Base-by-base conservation (phyloP, 192 early-diverging fungal species). In the Nowakowskiella sp. region DNA sequence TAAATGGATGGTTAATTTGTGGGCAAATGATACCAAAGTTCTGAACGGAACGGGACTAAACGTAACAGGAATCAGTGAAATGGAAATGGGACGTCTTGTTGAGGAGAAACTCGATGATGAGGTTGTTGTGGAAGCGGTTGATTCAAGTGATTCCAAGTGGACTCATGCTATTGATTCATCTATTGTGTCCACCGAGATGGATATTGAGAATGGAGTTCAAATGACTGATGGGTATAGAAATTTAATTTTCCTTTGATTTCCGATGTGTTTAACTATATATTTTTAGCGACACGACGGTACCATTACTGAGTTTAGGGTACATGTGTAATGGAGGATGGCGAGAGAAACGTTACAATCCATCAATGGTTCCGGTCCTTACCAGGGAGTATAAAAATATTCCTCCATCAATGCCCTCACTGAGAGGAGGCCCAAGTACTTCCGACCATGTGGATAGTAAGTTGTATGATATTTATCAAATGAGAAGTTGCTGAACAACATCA, bases 271-370 rank as follows among this genome's bases (percentile, higher is more conserved):
- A 59, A 68, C 1, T 9, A 16, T 21, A 60, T 61, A n/a, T n/a
- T 1, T 0, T 16, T 50, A 88, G 90, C 22, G 91, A 94, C 61
- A 88, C 85, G 9, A 94, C 90, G 0, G 91, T 94, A 1, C 91
- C 91, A 0, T 61, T 94, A 13, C 39, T 94, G 26, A 90, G 88
- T 4, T 67, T 85, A 2, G 89, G 89, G 2, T 92, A 88, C 63
- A 94, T 94, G 91, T 90, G 90, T 50, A 73, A 74, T 8, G 67
- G 76, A 6, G 91, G 85, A 10, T 94, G 91, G 91, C 77, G 73
- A 31, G 79, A 85, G 58, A 68, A 74, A 6, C 69, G 87, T 49
- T 92, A 85, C 58, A 94, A 94, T 60, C 91, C 91, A 25, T 67
- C 77, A 34, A 70, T 69, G n/a, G 71, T 84, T 44, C 64, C 77